Percentiles rank a stretch among this genome's conserved stretches.
phyloP scores from a whole-genome alignment of 306 rosid genomes.

The Vigna trinervia region DNA sequence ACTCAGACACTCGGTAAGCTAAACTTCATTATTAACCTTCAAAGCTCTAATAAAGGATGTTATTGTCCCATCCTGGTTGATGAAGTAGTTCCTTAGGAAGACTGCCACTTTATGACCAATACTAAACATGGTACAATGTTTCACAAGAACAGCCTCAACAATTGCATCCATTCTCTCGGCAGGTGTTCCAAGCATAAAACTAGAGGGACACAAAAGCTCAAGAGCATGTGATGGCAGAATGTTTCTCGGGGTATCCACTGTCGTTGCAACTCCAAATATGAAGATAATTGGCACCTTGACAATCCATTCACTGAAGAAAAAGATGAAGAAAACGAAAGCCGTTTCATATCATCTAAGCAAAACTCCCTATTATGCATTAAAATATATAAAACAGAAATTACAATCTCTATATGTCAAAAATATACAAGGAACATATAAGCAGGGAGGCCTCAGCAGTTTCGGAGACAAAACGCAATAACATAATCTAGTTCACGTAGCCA shows the following conservation, averaged over 20 bases:
- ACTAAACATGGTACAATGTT: slow-evolving; percentile 65
- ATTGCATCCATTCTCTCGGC: slow-evolving; percentile 90
- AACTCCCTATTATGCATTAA: slow-evolving; percentile 26
- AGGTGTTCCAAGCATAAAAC: slow-evolving; percentile 75
- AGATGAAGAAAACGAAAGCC: slow-evolving; percentile 32
- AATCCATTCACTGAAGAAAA: slow-evolving; percentile 80
- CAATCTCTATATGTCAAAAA: slow-evolving; percentile 21
- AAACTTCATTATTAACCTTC: slow-evolving; percentile 66
- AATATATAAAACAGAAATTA: slow-evolving; percentile 17
- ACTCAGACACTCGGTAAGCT: slow-evolving; percentile 32
- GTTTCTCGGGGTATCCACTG: slow-evolving; percentile 74
- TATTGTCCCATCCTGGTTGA: slow-evolving; percentile 91
- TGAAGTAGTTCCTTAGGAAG: slow-evolving; percentile 79
- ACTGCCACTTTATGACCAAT: slow-evolving; percentile 86
- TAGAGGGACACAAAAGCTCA: slow-evolving; percentile 67
- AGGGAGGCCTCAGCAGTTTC: slow-evolving; percentile 17
- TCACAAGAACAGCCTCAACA: slow-evolving; percentile 85
- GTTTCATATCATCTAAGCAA: slow-evolving; percentile 37
- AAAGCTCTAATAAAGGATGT: slow-evolving; percentile 87
- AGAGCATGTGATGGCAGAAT: slow-evolving; percentile 77
- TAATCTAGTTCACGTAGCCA: neutral
- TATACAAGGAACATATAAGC: slow-evolving; percentile 15
- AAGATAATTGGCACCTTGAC: slow-evolving; percentile 80
- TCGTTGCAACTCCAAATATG: slow-evolving; percentile 87
- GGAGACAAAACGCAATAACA: neutral